Conservation (phyloP, 139 green algal species). For the Coccomyxa sp. region DNA sequence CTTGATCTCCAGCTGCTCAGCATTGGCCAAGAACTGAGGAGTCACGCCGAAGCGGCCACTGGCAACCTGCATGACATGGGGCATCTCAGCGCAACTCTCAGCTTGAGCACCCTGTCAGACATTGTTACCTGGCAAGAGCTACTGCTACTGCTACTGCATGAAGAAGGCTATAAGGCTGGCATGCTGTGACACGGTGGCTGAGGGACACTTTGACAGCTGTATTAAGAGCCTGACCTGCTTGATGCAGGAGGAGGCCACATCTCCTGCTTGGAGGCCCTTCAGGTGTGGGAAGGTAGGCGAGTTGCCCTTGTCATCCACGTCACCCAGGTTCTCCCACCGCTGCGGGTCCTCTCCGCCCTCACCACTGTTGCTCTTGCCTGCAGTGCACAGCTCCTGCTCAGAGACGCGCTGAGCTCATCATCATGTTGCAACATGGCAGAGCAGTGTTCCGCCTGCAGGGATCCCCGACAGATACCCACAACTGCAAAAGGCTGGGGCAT, state of each 20-base stretch:
- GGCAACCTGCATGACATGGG: slow-evolving; percentile 67
- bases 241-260: slow-evolving; percentile 93
- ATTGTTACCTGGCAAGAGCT: too few relatives aligned
- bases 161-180: too few relatives aligned
- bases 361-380: slow-evolving; percentile 81
- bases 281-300: slow-evolving; percentile 85
- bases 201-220: too few relatives aligned
- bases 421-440: neutral
- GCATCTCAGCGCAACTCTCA: too few relatives aligned
- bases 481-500: neutral
- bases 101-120: too few relatives aligned
- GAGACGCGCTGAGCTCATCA: neutral
- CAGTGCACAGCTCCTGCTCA: slow-evolving; percentile 1
- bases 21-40: slow-evolving; percentile 96
- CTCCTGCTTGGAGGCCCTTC: slow-evolving; percentile 85
- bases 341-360: slow-evolving; percentile 95
- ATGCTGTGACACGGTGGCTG: too few relatives aligned
- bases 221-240: slow-evolving; percentile 71
- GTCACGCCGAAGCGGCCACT: slow-evolving; percentile 97
- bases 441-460: neutral
- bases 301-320: slow-evolving; percentile 75
- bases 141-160: too few relatives aligned
- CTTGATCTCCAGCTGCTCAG: slow-evolving; percentile 99
- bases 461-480: neutral
- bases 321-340: slow-evolving; percentile 67